Base-by-base conservation (phyloP, 352 stramenopile species). In the Phytophthora fragariaefolia region DNA sequence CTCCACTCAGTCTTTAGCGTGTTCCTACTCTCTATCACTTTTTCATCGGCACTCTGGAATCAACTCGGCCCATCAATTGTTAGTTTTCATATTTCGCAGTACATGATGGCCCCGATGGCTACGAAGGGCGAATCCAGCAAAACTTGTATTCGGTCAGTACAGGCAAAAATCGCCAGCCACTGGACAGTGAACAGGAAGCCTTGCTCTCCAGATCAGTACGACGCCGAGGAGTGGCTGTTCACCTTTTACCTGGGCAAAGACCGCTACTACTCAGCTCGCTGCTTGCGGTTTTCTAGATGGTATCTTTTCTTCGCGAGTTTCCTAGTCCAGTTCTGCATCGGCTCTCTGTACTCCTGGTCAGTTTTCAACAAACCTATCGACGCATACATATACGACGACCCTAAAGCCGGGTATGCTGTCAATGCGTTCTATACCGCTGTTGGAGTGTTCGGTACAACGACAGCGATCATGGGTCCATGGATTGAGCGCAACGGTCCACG, bases 291-390 rank as follows among this genome's bases (percentile, higher is more conserved):
- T 53, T 84, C 71, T 20, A 78, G 82, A 30, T 91, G 82, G 82
- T 84, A 84, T 22, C 65, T 91, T 27, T 91, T 91, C 66, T 80
- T 76, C 45, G 80, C 82, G 1, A 74, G 78, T 27, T 91, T 91
- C 49, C 49, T 89, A n/a, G 66, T 87, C 22, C 79, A 90, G 67
- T 89, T 90, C 63, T 90, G 79, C 64, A 87, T 87, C 51, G 83
- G 83, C 4, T 88, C 79, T 49, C 66, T 92, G 43, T 92, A 92
- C 58, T 81, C 77, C 18, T 92, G 82, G 82, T 89, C 79, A 20
- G 77, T 90, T 7, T 87, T 90, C 66, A 92, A 92, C 70, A 79
- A 83, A 43, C 82, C 80, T 7, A 87, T 92, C 47, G 80, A 91
- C 51, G 64, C 26, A 22, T 64, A 80, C 56, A 58, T 89, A 13